A percentile compares a stretch with the other conserved stretches of the same genome.
Evolutionary conservation across 371 early-diverging fungal species (phyloP).

Genomic region (Rhizopus sp.): DNA sequence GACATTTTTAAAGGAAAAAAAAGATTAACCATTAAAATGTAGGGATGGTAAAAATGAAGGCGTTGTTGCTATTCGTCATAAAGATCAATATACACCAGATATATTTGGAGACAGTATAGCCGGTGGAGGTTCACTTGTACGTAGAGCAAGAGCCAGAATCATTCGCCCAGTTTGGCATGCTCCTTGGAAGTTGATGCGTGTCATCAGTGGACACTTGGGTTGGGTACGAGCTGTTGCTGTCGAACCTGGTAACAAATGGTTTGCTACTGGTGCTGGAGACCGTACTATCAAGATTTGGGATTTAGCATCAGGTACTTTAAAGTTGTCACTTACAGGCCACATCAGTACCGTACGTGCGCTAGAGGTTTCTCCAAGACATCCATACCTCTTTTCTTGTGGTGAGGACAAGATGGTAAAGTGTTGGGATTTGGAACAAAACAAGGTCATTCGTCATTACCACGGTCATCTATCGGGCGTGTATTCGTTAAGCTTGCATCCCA

Average conservation of each 20-base stretch:
- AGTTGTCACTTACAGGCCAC: constrained; percentile 95
- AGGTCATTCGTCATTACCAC: constrained; percentile 97
- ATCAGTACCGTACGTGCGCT: constrained; percentile 94
- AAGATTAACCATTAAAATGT: not conserved
- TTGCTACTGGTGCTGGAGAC: constrained; percentile 96
- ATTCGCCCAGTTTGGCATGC: constrained; percentile 92
- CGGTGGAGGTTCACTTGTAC: constrained; percentile 60
- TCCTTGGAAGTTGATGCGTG: constrained; percentile 98
- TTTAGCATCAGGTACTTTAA: constrained; percentile 94
- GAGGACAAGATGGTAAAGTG: constrained; percentile 98
- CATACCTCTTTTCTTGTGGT: constrained; percentile 94
- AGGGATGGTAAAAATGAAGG: constrained; percentile 35
- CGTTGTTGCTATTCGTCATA: constrained; percentile 47
- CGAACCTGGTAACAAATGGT: constrained; percentile 96
- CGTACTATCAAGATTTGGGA: constrained; percentile 99
- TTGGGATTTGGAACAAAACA: constrained; percentile 98
- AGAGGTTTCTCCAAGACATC: constrained; percentile 91
- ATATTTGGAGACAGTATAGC: constrained; percentile 48
- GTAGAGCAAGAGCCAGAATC: constrained; percentile 60
- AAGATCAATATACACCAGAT: constrained; percentile 51
- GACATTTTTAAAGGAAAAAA: not conserved
- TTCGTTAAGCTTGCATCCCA: constrained; percentile 88
- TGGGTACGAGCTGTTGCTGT: constrained; percentile 95
- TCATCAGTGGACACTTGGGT: constrained; percentile 96
- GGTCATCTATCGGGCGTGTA: constrained; percentile 96